Evolutionary conservation across 163 green algal genomes (phyloP).

Genomic region (Smithsoniella earleae): DNA sequence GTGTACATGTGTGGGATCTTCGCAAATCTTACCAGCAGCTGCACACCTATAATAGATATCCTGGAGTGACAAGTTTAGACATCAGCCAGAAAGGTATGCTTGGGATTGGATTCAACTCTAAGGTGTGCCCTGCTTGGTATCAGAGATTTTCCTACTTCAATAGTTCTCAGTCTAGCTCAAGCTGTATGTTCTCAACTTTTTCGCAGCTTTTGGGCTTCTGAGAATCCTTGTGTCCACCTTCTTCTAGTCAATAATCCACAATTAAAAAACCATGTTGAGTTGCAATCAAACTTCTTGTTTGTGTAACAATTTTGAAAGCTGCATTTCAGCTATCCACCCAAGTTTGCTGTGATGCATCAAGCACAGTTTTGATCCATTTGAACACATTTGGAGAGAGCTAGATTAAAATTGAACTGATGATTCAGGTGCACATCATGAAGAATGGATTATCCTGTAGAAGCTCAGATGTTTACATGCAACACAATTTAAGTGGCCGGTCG

Average conservation of each 20-base stretch:
- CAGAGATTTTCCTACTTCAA: no score
- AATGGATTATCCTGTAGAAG: conserved; percentile 71
- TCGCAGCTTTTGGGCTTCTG: background rate
- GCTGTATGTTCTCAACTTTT: no score
- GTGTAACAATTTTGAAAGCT: background rate
- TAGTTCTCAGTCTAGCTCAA: no score
- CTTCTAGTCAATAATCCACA: background rate
- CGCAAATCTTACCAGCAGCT: conserved; percentile 65
- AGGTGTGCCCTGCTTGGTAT: conserved; percentile 8
- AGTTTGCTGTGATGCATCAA: background rate
- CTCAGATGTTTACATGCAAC: conserved; percentile 75
- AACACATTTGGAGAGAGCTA: background rate
- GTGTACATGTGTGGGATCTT: conserved; percentile 85
- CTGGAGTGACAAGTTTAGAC: conserved; percentile 58
- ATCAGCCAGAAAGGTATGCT: conserved; percentile 89
- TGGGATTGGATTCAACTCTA: conserved; percentile 52
- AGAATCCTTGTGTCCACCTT: background rate
- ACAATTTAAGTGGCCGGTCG: conserved; percentile 42
- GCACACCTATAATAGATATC: conserved; percentile 80
- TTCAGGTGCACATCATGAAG: conserved; percentile 61
- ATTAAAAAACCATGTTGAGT: background rate
- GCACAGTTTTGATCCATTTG: no score
- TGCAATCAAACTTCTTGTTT: background rate
- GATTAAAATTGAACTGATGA: background rate
- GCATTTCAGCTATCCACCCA: background rate